Evolutionary conservation across 1,284 basidiomycete genomes (phyloP).

Genomic region (Ganoderma multipileum): DNA sequence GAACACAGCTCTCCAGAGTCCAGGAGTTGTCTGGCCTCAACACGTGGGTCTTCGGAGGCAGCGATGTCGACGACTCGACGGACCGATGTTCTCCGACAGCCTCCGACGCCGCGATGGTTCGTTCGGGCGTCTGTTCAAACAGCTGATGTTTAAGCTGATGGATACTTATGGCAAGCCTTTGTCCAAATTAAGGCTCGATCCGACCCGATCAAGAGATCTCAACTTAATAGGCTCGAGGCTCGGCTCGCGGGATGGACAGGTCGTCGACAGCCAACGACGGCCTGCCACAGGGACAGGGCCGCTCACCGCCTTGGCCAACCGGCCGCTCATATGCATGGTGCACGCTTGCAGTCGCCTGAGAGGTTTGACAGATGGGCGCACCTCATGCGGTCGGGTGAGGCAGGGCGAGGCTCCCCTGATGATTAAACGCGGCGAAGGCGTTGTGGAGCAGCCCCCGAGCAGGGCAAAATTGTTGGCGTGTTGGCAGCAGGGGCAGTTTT

Average conservation of each 20-base stretch:
- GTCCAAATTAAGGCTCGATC: background rate
- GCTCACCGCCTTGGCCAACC: background rate
- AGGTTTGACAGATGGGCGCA: constrained; percentile 2
- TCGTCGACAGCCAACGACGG: no score
- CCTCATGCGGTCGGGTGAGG: background rate
- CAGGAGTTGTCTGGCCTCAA: background rate
- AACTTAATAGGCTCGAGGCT: no score
- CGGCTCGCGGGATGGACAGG: no score
- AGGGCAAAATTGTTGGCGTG: background rate
- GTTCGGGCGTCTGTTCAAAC: background rate
- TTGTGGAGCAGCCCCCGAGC: background rate
- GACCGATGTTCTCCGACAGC: background rate
- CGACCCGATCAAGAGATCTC: background rate
- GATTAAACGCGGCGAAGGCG: background rate
- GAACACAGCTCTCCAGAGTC: background rate
- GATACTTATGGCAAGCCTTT: background rate
- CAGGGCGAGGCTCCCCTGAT: background rate
- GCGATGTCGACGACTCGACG: background rate
- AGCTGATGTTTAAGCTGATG: background rate
- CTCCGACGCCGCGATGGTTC: background rate
- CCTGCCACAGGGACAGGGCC: no score
- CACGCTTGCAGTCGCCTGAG: background rate
- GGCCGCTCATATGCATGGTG: background rate
- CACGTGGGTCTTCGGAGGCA: background rate
- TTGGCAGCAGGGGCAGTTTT: background rate